These are phyloP conservation scores for Spizellomyces sp. DNA, from an alignment of 192 early-diverging fungal genomes.

Conservation along the genomic window DNA sequence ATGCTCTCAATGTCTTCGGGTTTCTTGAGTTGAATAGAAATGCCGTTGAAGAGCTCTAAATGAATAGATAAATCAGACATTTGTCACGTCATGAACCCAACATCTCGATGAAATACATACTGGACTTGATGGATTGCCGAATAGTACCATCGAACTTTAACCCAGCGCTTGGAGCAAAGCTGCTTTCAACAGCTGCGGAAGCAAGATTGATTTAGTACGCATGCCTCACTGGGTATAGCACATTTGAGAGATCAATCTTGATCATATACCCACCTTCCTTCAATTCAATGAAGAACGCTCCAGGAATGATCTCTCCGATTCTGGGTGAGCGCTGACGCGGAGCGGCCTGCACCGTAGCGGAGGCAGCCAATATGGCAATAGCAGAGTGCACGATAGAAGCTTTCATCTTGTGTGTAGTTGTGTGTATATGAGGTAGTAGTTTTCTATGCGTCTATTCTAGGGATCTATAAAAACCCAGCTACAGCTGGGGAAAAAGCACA, in stretches of 20 bases:
- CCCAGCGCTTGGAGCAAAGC: too few species aligned
- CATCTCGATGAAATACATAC: too few species aligned
- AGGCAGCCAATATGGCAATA: constrained; percentile 5
- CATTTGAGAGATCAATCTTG: too few species aligned
- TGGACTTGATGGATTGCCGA: too few species aligned
- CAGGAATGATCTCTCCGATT: neutral
- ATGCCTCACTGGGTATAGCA: too few species aligned
- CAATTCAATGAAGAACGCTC: neutral
- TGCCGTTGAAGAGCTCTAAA: constrained; percentile 18
- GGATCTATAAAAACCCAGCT: neutral
- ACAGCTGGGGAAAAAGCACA: too few species aligned
- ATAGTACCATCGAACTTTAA: too few species aligned
- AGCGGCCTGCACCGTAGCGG: constrained; percentile 4
- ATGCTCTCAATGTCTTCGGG: constrained; percentile 7
- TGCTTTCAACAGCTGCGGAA: too few species aligned
- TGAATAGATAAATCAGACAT: too few species aligned
- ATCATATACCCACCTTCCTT: neutral
- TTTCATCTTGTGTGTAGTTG: neutral
- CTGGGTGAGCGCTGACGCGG: constrained; percentile 1
- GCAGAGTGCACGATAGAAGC: constrained; percentile 1
- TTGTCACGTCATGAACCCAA: too few species aligned
- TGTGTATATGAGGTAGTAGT: neutral
- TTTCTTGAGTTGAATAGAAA: constrained; percentile 4
- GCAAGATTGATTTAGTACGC: too few species aligned
- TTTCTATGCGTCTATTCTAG: neutral